These are phyloP conservation scores for Mrakia gelida DNA, from an alignment of 768 basidiomycete genomes.

Conservation along the genomic window DNA sequence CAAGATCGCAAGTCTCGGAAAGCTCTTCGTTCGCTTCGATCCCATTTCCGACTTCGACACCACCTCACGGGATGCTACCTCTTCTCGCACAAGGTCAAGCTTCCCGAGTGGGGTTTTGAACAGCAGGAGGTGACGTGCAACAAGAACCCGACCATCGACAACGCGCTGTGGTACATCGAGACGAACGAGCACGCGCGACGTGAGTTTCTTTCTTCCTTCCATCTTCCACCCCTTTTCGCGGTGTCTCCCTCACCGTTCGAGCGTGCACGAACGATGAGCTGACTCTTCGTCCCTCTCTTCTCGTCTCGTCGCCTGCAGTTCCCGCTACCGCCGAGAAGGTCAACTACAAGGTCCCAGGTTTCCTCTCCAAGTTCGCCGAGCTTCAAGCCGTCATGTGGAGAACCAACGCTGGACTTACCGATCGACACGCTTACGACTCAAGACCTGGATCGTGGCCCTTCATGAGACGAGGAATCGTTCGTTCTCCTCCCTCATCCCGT, in stretches of 20 bases:
- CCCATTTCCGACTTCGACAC: conserved; percentile 77
- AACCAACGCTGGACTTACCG: conserved; percentile 92
- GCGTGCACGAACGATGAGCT: not conserved
- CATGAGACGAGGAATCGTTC: conserved; percentile 83
- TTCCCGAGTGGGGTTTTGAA: conserved; percentile 96
- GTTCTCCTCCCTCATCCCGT: conserved; percentile 42
- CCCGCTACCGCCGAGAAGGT: conserved; percentile 67
- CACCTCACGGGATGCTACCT: conserved; percentile 87
- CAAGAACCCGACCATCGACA: conserved; percentile 83
- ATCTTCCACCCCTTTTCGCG: not conserved
- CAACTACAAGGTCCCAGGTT: conserved; percentile 86
- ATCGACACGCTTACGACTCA: conserved; percentile 91
- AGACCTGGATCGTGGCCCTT: conserved; percentile 89
- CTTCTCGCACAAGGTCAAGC: conserved; percentile 95
- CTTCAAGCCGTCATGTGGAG: conserved; percentile 94
- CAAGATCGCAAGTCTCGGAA: conserved; percentile 63
- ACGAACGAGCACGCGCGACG: conserved; percentile 68
- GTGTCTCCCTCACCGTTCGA: not conserved
- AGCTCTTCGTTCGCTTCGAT: conserved; percentile 71
- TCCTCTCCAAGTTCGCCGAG: conserved; percentile 85
- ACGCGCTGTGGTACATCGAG: conserved; percentile 93
- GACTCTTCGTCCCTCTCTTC: not conserved
- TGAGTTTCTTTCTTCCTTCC: conserved; percentile 48
- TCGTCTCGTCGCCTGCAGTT: conserved; percentile 51
- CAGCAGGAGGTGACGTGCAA: conserved; percentile 99